These are phyloP conservation scores for Cryptococcus sp. DNA, from an alignment of 1,284 basidiomycete species.

Conservation along the genomic window DNA sequence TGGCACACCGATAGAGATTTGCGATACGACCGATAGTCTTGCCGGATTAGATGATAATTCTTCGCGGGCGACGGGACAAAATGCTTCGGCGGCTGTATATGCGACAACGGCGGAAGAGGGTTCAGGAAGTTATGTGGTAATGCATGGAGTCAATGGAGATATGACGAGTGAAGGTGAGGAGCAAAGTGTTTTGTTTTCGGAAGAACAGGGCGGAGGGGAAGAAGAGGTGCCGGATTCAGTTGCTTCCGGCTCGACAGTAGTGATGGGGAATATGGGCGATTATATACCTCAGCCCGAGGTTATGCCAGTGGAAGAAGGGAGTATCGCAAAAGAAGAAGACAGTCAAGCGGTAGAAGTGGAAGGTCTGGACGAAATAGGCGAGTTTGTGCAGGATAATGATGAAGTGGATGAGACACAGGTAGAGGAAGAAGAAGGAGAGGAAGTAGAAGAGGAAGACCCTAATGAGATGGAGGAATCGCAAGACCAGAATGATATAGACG, in stretches of 20 bases:
- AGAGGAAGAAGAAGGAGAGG: slow-evolving; percentile 6
- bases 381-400: too few species aligned
- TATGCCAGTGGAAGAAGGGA: background rate
- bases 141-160: background rate
- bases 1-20: background rate
- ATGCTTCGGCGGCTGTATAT: background rate
- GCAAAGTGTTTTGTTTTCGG: slow-evolving; percentile 36
- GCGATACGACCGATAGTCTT: too few species aligned
- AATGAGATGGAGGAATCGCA: slow-evolving; percentile 4
- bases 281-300: background rate
- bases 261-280: slow-evolving; percentile 2
- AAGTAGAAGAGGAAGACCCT: slow-evolving; percentile 9
- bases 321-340: slow-evolving; percentile 4
- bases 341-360: slow-evolving; percentile 10
- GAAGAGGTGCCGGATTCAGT: background rate
- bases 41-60: background rate
- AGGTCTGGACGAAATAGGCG: background rate
- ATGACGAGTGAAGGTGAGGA: slow-evolving; percentile 18
- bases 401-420: background rate
- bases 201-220: slow-evolving; percentile 9
- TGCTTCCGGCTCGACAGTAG: background rate
- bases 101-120: background rate
- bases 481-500: slow-evolving; percentile 25
- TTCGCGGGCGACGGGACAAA: background rate
- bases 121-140: background rate